Conservation (phyloP, 495 filamentous ascomycete genomes). For the Talaromyces thailandensis region DNA sequence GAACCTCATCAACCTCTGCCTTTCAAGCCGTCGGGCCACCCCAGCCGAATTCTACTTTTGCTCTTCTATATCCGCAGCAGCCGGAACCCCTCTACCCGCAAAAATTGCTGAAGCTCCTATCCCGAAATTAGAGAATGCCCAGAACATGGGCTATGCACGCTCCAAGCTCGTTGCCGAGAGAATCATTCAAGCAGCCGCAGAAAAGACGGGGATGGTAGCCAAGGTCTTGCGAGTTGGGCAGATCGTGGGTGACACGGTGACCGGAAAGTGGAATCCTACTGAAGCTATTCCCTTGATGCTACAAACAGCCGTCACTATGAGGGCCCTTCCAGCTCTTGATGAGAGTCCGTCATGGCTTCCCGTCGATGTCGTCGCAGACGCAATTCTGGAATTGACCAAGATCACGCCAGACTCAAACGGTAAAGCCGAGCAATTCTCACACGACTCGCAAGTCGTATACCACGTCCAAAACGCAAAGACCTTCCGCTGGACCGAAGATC, state of each 20-base stretch:
- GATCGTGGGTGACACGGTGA: constrained; percentile 42
- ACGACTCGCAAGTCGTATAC: constrained; percentile 22
- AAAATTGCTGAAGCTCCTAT: not conserved
- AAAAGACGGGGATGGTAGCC: constrained; percentile 16
- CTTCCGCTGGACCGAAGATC: constrained; percentile 38
- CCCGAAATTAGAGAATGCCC: constrained; percentile 3
- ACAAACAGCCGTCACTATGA: constrained; percentile 31
- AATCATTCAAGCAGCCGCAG: constrained; percentile 28
- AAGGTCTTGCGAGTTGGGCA: constrained; percentile 50
- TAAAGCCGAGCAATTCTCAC: not conserved
- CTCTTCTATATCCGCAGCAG: constrained; percentile 41
- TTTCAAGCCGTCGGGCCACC: constrained; percentile 23
- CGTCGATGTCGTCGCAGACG: constrained; percentile 44
- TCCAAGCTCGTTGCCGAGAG: constrained; percentile 57
- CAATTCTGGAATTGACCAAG: constrained; percentile 27
- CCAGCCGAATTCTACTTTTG: constrained; percentile 44
- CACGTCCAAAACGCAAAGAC: constrained; percentile 37
- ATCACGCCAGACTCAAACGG: not conserved
- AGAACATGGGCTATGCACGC: constrained; percentile 48
- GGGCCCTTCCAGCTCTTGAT: constrained; percentile 42
- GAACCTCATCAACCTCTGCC: constrained; percentile 46
- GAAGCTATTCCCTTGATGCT: constrained; percentile 59
- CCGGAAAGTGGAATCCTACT: constrained; percentile 51
- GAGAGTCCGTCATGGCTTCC: constrained; percentile 50
- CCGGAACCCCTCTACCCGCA: not conserved